Percentiles rank a stretch among this genome's conserved stretches.
Evolutionary conservation across 1,284 basidiomycete species (phyloP).

Genomic region (Austroboletus novae-zelandiae): DNA sequence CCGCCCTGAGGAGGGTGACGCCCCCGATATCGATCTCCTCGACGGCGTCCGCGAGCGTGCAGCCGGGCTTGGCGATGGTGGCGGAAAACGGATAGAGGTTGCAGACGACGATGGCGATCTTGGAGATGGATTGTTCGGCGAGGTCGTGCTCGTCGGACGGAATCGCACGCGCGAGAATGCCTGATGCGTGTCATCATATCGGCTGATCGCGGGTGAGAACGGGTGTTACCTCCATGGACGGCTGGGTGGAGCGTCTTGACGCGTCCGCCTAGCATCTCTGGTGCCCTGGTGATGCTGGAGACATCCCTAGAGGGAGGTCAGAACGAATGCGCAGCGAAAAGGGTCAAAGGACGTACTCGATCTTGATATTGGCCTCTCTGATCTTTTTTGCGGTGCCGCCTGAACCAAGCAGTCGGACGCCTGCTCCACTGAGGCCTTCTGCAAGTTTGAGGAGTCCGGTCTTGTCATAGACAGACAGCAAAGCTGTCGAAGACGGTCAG

Average conservation of each 20-base stretch:
- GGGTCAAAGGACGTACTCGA: slow-evolving; percentile 63
- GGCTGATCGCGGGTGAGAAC: slow-evolving; percentile 14
- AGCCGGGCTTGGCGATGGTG: slow-evolving; percentile 86
- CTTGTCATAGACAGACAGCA: slow-evolving; percentile 98
- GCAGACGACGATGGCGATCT: slow-evolving; percentile 95
- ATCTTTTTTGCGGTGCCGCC: slow-evolving; percentile 99
- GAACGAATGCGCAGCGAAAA: not conserved
- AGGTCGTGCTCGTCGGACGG: slow-evolving; percentile 86
- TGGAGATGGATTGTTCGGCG: slow-evolving; percentile 76
- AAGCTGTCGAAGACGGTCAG: slow-evolving; percentile 48
- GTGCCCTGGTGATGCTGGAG: slow-evolving; percentile 95
- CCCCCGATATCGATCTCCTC: slow-evolving; percentile 99
- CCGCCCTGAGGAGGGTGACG: slow-evolving; percentile 95
- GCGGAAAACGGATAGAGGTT: slow-evolving; percentile 98
- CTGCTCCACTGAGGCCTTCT: slow-evolving; percentile 74
- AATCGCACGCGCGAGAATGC: slow-evolving; percentile 88
- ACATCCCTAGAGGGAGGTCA: slow-evolving; percentile 74
- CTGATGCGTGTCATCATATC: slow-evolving; percentile 37
- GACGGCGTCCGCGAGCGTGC: slow-evolving; percentile 89
- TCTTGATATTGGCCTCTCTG: slow-evolving; percentile 88
- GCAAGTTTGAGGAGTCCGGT: slow-evolving; percentile 89
- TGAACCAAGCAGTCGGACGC: slow-evolving; percentile 89
- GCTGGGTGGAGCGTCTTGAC: slow-evolving; percentile 99
- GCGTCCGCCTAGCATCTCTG: slow-evolving; percentile 98
- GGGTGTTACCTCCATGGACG: slow-evolving; percentile 83